Percentiles rank a stretch among this genome's conserved stretches.
Evolutionary conservation across 192 early-diverging fungal species (phyloP).

Genomic region (Obelidium mucronatum): DNA sequence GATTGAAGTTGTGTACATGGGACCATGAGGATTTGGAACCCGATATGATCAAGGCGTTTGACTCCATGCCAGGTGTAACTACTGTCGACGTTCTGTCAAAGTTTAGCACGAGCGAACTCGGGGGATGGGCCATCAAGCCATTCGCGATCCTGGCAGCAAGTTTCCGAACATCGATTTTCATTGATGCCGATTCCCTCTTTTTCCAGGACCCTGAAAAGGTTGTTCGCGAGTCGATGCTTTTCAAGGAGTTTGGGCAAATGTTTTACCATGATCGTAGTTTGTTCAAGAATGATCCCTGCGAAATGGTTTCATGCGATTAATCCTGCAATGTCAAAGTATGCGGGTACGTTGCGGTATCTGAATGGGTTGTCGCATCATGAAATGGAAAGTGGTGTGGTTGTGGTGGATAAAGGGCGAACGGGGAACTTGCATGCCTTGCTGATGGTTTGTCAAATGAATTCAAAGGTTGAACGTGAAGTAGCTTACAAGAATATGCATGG

Average conservation of each 20-base stretch:
- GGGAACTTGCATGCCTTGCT: slow-evolving; percentile 57
- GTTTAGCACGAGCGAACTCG: slow-evolving; percentile 16
- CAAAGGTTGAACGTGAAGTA: slow-evolving; percentile 22
- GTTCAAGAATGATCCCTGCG: slow-evolving; percentile 30
- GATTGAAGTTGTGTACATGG: slow-evolving; percentile 64
- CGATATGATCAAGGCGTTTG: slow-evolving; percentile 17
- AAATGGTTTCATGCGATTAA: slow-evolving; percentile 58
- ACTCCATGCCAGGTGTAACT: slow-evolving; percentile 35
- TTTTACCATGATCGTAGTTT: slow-evolving; percentile 67
- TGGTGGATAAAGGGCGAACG: slow-evolving; percentile 64
- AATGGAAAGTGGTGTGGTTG: slow-evolving; percentile 72
- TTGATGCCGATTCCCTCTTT: slow-evolving; percentile 76
- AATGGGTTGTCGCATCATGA: slow-evolving; percentile 56
- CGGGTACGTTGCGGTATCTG: slow-evolving; percentile 43
- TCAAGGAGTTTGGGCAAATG: slow-evolving; percentile 55
- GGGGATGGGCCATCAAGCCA: slow-evolving; percentile 54
- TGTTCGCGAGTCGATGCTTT: slow-evolving; percentile 49
- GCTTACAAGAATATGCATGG: slow-evolving; percentile 38
- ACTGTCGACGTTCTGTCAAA: slow-evolving; percentile 43
- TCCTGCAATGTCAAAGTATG: slow-evolving; percentile 7
- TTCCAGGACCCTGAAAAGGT: slow-evolving; percentile 65
- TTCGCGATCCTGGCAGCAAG: slow-evolving; percentile 67
- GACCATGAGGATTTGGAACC: slow-evolving; percentile 34
- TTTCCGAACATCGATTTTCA: slow-evolving; percentile 70
- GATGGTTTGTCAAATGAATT: slow-evolving; percentile 64